Base-by-base conservation (phyloP, 306 rosid species). In the Astragalus membranaceus region DNA sequence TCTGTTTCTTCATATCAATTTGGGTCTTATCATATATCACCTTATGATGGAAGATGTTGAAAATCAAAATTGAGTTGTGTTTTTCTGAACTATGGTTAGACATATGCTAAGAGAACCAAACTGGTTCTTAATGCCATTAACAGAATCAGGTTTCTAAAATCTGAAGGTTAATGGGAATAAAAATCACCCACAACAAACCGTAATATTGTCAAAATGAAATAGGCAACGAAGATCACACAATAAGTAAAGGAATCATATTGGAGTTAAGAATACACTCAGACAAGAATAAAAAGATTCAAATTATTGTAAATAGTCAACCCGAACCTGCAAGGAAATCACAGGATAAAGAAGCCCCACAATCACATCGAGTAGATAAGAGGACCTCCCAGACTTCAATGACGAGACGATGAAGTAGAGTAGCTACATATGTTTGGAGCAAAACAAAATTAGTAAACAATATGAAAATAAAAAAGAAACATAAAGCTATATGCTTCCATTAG, bases 321-420 rank as follows among this genome's bases (percentile, higher is more conserved):
- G 33, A 76, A 91, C 99, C 97, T 94, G 96, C 81, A 94, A 85
- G 51, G 96, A 91, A 73, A 94, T 87, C 73, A 94, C 96, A 63
- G 99, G 96, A 91, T 91, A 87, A 49, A 94, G 89, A 83, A 91
- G 94, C 70, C 87, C 95, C 62, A 86, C 96, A 48, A 91, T 82
- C 78, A 91, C 89, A 64, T 91, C 99, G 12, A 83, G 85, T 74
- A 94, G 84, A 77, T 80, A 85, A 17, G 99, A 91, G 58, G 96
- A 89, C 77, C 99, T 80, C 55, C 95, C 96, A 10, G 97, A 94
- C 96, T 89, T 94, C 87, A 94, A 58, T 51, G 95, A 88, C 11
- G 92, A 87, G 89, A 91, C 84, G 80, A 94, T 79, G 70, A 94
- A 91, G 86, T 87, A 86, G 77, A 94, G 90, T 64, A 91, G 83